Percentiles rank a stretch among this genome's conserved stretches.
Evolutionary conservation across 2,329 filamentous ascomycete genomes (phyloP).

Genomic region (Stachybotrys chlorohalonatus): DNA sequence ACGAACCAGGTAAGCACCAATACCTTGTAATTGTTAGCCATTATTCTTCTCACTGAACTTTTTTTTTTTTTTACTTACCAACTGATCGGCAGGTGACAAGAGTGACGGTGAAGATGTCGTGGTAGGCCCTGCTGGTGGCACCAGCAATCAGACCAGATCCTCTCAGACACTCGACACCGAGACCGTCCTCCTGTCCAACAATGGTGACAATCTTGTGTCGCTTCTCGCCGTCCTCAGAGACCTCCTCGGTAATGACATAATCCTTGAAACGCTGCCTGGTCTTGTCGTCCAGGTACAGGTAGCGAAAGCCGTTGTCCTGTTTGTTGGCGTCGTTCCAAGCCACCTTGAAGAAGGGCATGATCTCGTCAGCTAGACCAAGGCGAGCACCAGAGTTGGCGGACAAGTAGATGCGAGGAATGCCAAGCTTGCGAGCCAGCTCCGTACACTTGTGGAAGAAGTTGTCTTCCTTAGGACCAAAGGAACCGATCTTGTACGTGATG

Average conservation of each 20-base stretch:
- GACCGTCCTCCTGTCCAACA: slow-evolving; percentile 85
- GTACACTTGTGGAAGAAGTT: slow-evolving; percentile 99
- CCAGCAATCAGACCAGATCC: slow-evolving; percentile 97
- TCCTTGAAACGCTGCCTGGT: slow-evolving; percentile 82
- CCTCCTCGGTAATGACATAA: slow-evolving; percentile 65
- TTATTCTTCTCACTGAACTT: background rate
- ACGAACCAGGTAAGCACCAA: slow-evolving; percentile 96
- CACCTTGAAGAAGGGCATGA: slow-evolving; percentile 94
- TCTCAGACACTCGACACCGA: slow-evolving; percentile 94
- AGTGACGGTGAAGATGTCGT: slow-evolving; percentile 98
- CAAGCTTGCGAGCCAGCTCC: slow-evolving; percentile 84
- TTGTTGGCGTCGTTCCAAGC: slow-evolving; percentile 83
- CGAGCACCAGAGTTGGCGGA: slow-evolving; percentile 98
- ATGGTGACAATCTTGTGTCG: slow-evolving; percentile 92
- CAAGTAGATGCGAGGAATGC: slow-evolving; percentile 93
- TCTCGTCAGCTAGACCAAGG: slow-evolving; percentile 90
- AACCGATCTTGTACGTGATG: slow-evolving; percentile 98
- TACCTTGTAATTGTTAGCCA: slow-evolving; percentile 47
- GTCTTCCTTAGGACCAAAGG: slow-evolving; percentile 93
- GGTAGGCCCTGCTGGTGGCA: slow-evolving; percentile 92
- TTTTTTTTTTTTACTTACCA: slow-evolving; percentile 42
- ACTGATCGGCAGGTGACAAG: slow-evolving; percentile 97
- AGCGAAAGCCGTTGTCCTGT: slow-evolving; percentile 89
- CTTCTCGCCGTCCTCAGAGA: slow-evolving; percentile 79
- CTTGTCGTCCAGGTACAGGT: slow-evolving; percentile 85